Conservation (phyloP, 2,329 filamentous ascomycete species). For the Fusarium tupiense region DNA sequence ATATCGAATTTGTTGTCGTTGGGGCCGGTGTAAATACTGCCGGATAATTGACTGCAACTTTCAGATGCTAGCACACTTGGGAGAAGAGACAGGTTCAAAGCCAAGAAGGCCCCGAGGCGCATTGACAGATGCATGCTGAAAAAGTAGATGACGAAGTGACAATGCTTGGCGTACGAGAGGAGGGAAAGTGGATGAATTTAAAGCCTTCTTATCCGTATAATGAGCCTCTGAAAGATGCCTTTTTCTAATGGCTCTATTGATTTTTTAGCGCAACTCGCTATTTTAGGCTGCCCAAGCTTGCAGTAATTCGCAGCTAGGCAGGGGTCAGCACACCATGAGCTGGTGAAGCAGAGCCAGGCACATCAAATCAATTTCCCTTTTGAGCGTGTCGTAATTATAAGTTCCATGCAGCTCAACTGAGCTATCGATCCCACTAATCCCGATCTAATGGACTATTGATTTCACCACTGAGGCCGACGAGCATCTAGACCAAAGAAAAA, state of each 20-base stretch:
- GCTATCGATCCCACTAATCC: not conserved
- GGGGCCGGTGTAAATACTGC: not conserved
- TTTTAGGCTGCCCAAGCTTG: no score
- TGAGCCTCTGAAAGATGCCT: not conserved
- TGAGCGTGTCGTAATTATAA: no score
- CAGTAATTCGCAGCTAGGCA: not conserved
- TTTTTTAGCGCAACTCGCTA: not conserved
- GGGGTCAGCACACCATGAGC: not conserved
- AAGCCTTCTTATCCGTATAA: not conserved
- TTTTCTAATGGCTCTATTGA: not conserved
- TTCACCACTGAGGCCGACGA: not conserved
- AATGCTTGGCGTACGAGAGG: fast-evolving
- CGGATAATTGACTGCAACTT: not conserved
- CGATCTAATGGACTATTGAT: not conserved
- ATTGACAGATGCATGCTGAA: not conserved
- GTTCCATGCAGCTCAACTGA: not conserved
- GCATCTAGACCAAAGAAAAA: not conserved
- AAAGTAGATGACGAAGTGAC: not conserved
- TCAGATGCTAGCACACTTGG: not conserved
- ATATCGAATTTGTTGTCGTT: not conserved
- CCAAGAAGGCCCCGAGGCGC: not conserved
- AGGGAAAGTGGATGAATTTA: not conserved
- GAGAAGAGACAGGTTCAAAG: not conserved
- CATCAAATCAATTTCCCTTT: not conserved
- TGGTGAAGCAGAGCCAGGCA: not conserved